phyloP scores from a whole-genome alignment of 2,329 filamentous ascomycete species.

The Aspergillus sp. region DNA sequence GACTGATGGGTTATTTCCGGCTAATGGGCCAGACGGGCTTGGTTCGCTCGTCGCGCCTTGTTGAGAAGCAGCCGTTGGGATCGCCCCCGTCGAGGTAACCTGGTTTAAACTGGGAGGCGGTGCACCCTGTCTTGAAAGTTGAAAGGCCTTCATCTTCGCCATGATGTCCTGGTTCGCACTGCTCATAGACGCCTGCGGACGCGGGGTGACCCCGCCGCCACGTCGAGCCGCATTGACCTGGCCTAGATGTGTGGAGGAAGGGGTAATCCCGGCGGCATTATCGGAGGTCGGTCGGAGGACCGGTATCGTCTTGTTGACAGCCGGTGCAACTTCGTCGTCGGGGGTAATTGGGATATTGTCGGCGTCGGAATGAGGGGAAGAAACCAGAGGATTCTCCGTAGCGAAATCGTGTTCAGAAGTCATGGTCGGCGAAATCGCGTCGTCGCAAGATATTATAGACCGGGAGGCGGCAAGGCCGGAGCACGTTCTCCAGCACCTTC shows the following conservation, averaged over 20 bases:
- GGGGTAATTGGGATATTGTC: slow-evolving; percentile 21
- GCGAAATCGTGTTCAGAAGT: slow-evolving; percentile 21
- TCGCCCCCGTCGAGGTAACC: slow-evolving; percentile 33
- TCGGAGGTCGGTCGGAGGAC: slow-evolving; percentile 28
- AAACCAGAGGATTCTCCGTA: slow-evolving; percentile 20
- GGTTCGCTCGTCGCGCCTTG: background rate
- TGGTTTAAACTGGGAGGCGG: slow-evolving; percentile 40
- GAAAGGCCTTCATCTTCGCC: slow-evolving; percentile 69
- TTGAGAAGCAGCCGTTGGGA: slow-evolving; percentile 22
- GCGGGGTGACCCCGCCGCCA: slow-evolving; percentile 27
- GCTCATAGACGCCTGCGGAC: slow-evolving; percentile 34
- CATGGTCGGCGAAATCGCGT: slow-evolving; percentile 16
- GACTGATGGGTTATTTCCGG: slow-evolving; percentile 16
- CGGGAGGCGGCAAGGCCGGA: slow-evolving; percentile 5
- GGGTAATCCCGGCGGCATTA: slow-evolving; percentile 57
- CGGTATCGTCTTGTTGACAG: slow-evolving; percentile 21
- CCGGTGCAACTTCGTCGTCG: slow-evolving; percentile 22
- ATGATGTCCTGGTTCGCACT: slow-evolving; percentile 59
- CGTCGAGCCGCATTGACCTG: slow-evolving; percentile 68
- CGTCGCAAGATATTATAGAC: background rate
- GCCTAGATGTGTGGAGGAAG: slow-evolving; percentile 81
- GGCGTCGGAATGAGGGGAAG: slow-evolving; percentile 19
- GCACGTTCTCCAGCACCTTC: slow-evolving; percentile 10
- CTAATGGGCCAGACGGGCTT: slow-evolving; percentile 7
- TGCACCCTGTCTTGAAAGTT: slow-evolving; percentile 62